Percentiles rank a stretch among this genome's conserved stretches.
phyloP scores from a whole-genome alignment of 2,329 filamentous ascomycete species.

The Calonectria pseudoreteaudii region DNA sequence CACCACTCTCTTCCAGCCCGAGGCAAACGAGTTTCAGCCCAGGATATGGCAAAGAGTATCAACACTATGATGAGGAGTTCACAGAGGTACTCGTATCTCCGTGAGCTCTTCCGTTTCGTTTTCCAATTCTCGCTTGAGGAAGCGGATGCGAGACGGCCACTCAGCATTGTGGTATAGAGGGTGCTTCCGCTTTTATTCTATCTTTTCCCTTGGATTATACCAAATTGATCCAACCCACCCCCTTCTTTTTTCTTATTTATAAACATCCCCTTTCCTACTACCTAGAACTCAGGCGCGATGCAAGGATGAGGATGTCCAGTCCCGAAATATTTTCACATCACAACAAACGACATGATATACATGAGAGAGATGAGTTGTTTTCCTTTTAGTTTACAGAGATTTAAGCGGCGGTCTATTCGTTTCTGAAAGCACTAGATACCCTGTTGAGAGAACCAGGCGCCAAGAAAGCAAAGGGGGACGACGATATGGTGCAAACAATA shows the following conservation, averaged over 20 bases:
- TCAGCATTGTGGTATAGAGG: conserved; percentile 66
- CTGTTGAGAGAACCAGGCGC: conserved; percentile 38
- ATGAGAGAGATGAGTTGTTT: conserved; percentile 21
- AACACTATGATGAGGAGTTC: conserved; percentile 77
- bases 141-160: conserved; percentile 73
- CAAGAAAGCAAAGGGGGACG: background rate
- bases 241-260: conserved; percentile 1
- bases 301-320: conserved; percentile 11
- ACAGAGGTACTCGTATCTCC: conserved; percentile 79
- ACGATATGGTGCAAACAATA: conserved; percentile 5
- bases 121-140: conserved; percentile 89
- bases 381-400: conserved; percentile 27
- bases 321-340: conserved; percentile 24
- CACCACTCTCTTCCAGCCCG: conserved; percentile 58
- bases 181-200: conserved; percentile 16
- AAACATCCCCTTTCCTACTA: conserved; percentile 12
- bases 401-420: conserved; percentile 42
- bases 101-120: conserved; percentile 85
- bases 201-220: conserved; percentile 12
- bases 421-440: conserved; percentile 46
- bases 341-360: conserved; percentile 29
- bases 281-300: conserved; percentile 29
- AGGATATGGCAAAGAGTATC: conserved; percentile 85
- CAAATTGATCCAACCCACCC: conserved; percentile 4
- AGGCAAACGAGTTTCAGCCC: conserved; percentile 72